Evolutionary conservation across 2,329 filamentous ascomycete genomes (phyloP).

Genomic region (Trichoderma sp.): DNA sequence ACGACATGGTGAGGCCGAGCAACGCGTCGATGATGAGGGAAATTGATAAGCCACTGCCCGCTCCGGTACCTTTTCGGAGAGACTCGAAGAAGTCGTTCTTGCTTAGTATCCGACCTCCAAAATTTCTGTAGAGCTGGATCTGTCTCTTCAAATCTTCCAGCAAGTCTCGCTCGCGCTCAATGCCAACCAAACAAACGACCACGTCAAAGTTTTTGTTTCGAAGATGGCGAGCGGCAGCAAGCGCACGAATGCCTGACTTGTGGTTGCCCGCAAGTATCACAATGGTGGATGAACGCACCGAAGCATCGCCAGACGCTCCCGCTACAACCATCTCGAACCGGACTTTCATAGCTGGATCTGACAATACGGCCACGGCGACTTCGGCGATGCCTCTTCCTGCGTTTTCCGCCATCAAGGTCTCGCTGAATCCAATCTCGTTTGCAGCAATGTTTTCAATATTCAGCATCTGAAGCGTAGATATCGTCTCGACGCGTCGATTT

Average conservation of each 20-base stretch:
- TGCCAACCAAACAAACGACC: slow-evolving; percentile 79
- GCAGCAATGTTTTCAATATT: slow-evolving; percentile 90
- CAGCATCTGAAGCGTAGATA: slow-evolving; percentile 80
- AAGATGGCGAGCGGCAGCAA: slow-evolving; percentile 84
- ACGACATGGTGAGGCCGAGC: slow-evolving; percentile 81
- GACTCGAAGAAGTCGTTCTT: slow-evolving; percentile 65
- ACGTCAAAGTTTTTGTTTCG: slow-evolving; percentile 80
- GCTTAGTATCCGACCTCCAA: slow-evolving; percentile 71
- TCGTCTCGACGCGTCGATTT: slow-evolving; percentile 60
- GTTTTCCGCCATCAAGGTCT: slow-evolving; percentile 91
- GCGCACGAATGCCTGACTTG: slow-evolving; percentile 79
- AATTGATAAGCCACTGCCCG: slow-evolving; percentile 55
- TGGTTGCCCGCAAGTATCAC: slow-evolving; percentile 95
- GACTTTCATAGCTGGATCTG: slow-evolving; percentile 61
- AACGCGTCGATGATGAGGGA: slow-evolving; percentile 88
- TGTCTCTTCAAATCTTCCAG: slow-evolving; percentile 80
- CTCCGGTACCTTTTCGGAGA: slow-evolving; percentile 49
- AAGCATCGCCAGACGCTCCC: slow-evolving; percentile 35
- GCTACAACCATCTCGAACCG: slow-evolving; percentile 50
- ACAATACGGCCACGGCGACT: slow-evolving; percentile 70
- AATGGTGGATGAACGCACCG: slow-evolving; percentile 45
- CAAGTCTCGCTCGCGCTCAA: slow-evolving; percentile 79
- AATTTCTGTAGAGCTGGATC: slow-evolving; percentile 78
- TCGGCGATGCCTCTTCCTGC: slow-evolving; percentile 87
- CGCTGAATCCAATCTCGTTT: slow-evolving; percentile 80